phyloP scores from a whole-genome alignment of 176 grass and related monocot genomes.

The Aegilops bicornis region DNA sequence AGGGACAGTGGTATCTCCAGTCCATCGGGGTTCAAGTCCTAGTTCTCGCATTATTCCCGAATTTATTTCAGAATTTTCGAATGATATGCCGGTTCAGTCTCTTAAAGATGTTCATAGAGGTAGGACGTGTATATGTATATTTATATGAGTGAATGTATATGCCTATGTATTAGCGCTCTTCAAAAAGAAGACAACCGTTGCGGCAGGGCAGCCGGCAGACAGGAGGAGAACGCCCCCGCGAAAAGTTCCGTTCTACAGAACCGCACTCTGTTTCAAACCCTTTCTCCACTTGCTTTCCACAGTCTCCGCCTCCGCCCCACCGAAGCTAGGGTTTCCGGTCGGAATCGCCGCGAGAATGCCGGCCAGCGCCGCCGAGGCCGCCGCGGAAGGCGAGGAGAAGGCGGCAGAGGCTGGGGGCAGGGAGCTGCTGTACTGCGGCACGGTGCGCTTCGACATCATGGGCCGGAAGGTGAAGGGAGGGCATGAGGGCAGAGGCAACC shows the following conservation, averaged over 20 bases:
- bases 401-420: conserved; percentile 38
- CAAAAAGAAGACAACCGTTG: too few relatives aligned
- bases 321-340: not conserved
- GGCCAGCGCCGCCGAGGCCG: not conserved
- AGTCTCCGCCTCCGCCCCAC: not conserved
- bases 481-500: conserved; percentile 37
- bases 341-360: not conserved
- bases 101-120: too few relatives aligned
- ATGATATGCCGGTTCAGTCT: too few relatives aligned
- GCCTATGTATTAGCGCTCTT: too few relatives aligned
- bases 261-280: not conserved
- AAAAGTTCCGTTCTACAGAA: not conserved
- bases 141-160: too few relatives aligned
- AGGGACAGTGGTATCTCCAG: too few relatives aligned
- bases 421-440: conserved; percentile 87
- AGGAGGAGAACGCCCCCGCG: not conserved
- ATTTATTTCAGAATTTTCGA: too few relatives aligned
- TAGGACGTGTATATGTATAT: too few relatives aligned
- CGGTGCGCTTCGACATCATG: conserved; percentile 66
- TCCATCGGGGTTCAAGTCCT: too few relatives aligned
- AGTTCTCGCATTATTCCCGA: too few relatives aligned
- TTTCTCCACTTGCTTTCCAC: not conserved
- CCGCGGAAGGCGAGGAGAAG: conserved; percentile 32
- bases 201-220: not conserved
- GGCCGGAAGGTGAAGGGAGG: conserved; percentile 42